Base-by-base conservation (phyloP, 148 eudicot genomes). In the Chenopodium formosanum region DNA sequence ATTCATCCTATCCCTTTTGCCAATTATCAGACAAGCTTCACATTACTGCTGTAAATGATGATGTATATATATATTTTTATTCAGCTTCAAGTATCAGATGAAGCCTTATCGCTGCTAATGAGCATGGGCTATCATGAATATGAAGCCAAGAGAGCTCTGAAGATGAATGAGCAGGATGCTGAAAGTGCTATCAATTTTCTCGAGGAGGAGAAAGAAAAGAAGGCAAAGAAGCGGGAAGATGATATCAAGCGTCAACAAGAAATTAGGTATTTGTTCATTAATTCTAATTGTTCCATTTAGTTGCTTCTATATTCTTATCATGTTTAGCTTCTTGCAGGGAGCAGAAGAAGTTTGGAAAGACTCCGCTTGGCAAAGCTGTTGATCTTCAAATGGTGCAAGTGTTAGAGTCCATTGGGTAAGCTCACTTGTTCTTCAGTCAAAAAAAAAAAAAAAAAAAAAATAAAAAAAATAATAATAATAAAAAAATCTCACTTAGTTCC, bases 1-100 rank as follows among this genome's bases (percentile, higher is more conserved):
- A 23, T 62, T 4, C 12, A 64, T 40, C 3, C 11, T 73, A 60
- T 58, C 58, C 27, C 31, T 29, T 16, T 32, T 23, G 9, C 9
- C n/a, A 4, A 20, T 48, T 52, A 9, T 52, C 52, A 23, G 34
- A 47, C 16, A n/a, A 16, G 44, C 70, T 23, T 25, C 64, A 44
- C 14, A 31, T 60, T 67, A 22, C 64, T 25, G 48, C 44, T 27
- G 53, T 73, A 58, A 80, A 11, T 58, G n/a, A 75, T 60, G 34
- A 46, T 9, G 4, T 66, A 46, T 9, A 5, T 65, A 64, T 76
- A 25, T n/a, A 76, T 79, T 82, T 73, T 65, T 58, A 79, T 82
- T 85, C 97, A 95, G 99, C 99, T 95, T 84, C 94, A 93, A 89
- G 93, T 95, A 67, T 89, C 95, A 74, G 99, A 95, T 86, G 97